A percentile compares a stretch with the other conserved stretches of the same genome.
Conservation (phyloP, 331 rosid genomes). For the Acacia concinna region DNA sequence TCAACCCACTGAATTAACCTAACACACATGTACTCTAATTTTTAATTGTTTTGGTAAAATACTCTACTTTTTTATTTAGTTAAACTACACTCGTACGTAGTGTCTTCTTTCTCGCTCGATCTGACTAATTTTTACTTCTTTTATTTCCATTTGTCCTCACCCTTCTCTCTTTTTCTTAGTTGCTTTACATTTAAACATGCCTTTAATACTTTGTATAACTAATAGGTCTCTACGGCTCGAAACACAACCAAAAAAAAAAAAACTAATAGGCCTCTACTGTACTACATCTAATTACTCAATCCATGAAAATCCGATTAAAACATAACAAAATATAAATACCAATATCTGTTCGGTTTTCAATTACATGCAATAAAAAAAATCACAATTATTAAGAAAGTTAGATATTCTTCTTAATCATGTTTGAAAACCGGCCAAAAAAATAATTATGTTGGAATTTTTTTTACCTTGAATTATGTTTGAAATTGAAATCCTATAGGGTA, state of each 20-base stretch:
- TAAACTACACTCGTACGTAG: not conserved
- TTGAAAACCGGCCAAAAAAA: too few species aligned
- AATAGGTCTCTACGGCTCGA: not conserved
- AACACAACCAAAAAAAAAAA: too few species aligned
- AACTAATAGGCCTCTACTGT: not conserved
- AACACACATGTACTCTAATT: not conserved
- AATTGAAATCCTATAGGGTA: not conserved
- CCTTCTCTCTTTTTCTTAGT: not conserved
- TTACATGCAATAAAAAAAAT: not conserved
- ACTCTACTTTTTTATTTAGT: not conserved
- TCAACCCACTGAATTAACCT: not conserved
- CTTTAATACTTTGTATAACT: not conserved
- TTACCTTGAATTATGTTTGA: not conserved
- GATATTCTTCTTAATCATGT: too few species aligned
- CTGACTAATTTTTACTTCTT: not conserved
- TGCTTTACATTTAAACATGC: not conserved
- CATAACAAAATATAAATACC: not conserved
- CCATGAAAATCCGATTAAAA: not conserved
- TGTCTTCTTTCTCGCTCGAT: not conserved
- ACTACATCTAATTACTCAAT: not conserved
- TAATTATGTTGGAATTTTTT: too few species aligned
- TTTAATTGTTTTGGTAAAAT: too few species aligned
- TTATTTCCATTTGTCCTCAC: not conserved
- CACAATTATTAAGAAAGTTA: not conserved
- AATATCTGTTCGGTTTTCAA: not conserved